Evolutionary conservation across 73 alveolate genomes (phyloP), one percentile per base, ranked within the genome.

Genomic region (Loxodes magnus): DNA sequence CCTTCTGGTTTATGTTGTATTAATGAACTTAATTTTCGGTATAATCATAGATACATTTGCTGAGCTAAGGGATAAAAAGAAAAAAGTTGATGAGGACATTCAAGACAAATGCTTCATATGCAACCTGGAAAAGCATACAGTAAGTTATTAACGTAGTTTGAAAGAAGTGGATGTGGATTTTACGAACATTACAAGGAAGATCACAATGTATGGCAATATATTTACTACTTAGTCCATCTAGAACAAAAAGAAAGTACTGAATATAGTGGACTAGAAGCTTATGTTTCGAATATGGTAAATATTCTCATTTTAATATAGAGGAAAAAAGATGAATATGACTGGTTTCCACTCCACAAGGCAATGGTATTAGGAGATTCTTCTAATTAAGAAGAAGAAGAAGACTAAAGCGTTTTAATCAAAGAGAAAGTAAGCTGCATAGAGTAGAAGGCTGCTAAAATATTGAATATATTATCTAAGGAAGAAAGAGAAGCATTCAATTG

Each of bases 11-110:
- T 55, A 68, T 49, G 85, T 82, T 39, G 48, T 75, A 35, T 69
- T 80, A 56, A 68, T 81, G 4, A 77, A 86, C 50, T 75, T 86
- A 35, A 83, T 86, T 3, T 76, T 78, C 30, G 94, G 97, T 58
- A 81, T 86, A 33, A 86, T 86, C 19, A 66, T 86, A 36, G 94
- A 86, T 53, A 76, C 94, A 34, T 86, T 86, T 70, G 87, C 86
- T 5, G 82, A 77, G 26, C 73, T 86, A 41, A 76, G 96, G 65
- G 88, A 76, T 37, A 46, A 81, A 24, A 75, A 74, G 5, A 68
- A 63, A 48, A 81, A 75, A 27, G 63, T 64, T 24, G 74, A 62
- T 51, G 72, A 69, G 15, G 96, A 86, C 71, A 69, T 71, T 51
- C 69, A 58, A 17, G 58, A 71, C 54, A 49, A 43, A 7, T 85